These are phyloP conservation scores for Fusarium begoniae DNA, from an alignment of 2,329 filamentous ascomycete species.

Conservation along the genomic window DNA sequence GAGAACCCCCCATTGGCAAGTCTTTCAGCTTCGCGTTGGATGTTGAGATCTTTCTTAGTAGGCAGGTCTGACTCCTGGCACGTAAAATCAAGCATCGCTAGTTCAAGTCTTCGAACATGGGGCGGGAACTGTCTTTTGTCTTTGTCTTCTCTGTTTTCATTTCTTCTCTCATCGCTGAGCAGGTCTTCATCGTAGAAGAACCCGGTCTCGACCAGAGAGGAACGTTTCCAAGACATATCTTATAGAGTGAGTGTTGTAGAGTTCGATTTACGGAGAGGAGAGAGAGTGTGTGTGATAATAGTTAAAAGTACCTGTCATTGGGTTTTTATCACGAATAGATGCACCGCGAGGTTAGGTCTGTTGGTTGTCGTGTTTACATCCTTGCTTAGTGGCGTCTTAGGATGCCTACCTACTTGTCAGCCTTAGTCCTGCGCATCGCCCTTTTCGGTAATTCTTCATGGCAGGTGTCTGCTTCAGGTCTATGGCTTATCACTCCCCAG, in stretches of 20 bases:
- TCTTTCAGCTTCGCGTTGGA: neutral
- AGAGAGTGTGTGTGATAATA: accelerated
- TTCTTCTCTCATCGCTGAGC: neutral
- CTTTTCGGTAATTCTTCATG: neutral
- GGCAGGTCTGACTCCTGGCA: neutral
- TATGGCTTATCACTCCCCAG: neutral
- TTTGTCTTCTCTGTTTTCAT: neutral
- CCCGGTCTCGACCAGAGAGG: neutral
- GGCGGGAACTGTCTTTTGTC: neutral
- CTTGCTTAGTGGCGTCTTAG: neutral
- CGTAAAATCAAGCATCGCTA: neutral
- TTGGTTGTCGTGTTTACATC: neutral
- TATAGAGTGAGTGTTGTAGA: accelerated
- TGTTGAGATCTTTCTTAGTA: neutral
- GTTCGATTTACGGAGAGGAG: neutral
- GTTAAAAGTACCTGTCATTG: accelerated
- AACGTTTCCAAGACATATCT: neutral
- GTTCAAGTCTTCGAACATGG: neutral
- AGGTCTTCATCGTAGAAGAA: neutral
- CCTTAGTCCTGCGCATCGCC: accelerated
- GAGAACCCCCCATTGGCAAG: neutral
- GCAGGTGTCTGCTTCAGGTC: no score
- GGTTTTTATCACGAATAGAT: neutral
- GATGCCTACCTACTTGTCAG: neutral
- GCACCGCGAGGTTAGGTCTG: neutral